phyloP scores from a whole-genome alignment of 257 asterid species.

The Fraxinus excelsior region DNA sequence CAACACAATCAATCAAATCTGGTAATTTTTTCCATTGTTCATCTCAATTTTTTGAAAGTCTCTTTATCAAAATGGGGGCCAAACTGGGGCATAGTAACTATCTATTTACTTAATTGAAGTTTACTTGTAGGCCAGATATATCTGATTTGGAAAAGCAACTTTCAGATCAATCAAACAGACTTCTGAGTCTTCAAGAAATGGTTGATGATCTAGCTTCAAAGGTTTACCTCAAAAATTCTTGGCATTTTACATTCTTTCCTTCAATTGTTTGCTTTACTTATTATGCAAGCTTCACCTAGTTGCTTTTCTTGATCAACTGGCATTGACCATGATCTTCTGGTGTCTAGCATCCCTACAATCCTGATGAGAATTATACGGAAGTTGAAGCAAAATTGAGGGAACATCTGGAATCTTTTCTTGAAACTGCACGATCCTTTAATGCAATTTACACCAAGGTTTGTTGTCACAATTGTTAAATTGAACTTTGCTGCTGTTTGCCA shows the following conservation, averaged over 20 bases:
- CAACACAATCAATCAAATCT: too few species aligned
- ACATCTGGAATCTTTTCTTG: constrained; percentile 93
- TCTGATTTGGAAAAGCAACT: constrained; percentile 95
- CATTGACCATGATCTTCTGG: constrained; percentile 24
- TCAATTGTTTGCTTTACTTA: background rate
- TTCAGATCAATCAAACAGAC: constrained; percentile 88
- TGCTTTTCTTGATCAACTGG: constrained; percentile 27
- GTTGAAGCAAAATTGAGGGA: constrained; percentile 77
- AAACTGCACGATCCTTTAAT: constrained; percentile 89
- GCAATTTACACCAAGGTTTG: constrained; percentile 93
- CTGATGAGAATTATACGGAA: constrained; percentile 89
- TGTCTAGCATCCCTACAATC: constrained; percentile 86
- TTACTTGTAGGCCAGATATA: constrained; percentile 89
- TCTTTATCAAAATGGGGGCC: too few species aligned
- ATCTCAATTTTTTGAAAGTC: too few species aligned
- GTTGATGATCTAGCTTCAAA: constrained; percentile 94
- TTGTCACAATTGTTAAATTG: constrained; percentile 4
- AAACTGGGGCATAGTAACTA: too few species aligned
- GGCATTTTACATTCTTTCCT: background rate
- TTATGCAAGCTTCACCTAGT: constrained; percentile 14
- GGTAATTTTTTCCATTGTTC: too few species aligned
- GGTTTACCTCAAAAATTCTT: constrained; percentile 43
- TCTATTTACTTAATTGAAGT: constrained; percentile 32
- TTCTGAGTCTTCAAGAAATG: constrained; percentile 91
- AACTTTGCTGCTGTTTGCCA: background rate